Evolutionary conservation across 2,329 filamentous ascomycete genomes (phyloP), one percentile per base, ranked within the genome.

Genomic region (Diplodia seriata): DNA sequence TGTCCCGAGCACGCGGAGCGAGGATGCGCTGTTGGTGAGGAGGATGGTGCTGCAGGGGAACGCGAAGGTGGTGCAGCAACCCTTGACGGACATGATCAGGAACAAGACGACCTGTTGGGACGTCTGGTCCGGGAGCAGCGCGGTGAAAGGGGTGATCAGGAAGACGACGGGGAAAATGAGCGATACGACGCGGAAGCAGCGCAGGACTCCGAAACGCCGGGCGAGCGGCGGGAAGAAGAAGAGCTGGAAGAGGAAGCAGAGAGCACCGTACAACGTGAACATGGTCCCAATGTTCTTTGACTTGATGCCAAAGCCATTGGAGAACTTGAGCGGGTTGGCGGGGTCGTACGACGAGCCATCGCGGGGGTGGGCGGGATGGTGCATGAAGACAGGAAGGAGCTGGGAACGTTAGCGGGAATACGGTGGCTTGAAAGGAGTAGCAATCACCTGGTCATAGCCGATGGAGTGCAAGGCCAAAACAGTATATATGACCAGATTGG

Each of bases 41-140:
- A 98, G 84, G 72, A 98, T 97, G 6, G 92, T 97, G 31, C 87
- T 90, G 74, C 92, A 95, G 0, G 95, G 94, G 76, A 97, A 97
- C 0, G 91, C 91, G 74, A 97, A 90, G 71, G 96, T 95, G 69
- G 89, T 88, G 49, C 86, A 87, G 66, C 91, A 85, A 11, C 90
- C 90, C 77, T 97, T 96, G 73, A 89, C 72, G 51, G 92, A 79
- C 83, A 97, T 89, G 47, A 96, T 81, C 0, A 79, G 68, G 67
- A 93, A 84, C 61, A 97, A 82, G 5, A 76, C 85, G 1, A 81
- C 78, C 72, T 91, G 86, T 65, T 91, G 90, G 1, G 79, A 71
- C 1, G 74, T 72, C 12, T 78, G 74, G 0, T 80, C 79, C 0
- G 83, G 83, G 11, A 88, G 79, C 0, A 97, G 85, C 0, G 89